These are phyloP conservation scores for Penicillium sp. DNA, from an alignment of 2,329 filamentous ascomycete species.

Conservation along the genomic window DNA sequence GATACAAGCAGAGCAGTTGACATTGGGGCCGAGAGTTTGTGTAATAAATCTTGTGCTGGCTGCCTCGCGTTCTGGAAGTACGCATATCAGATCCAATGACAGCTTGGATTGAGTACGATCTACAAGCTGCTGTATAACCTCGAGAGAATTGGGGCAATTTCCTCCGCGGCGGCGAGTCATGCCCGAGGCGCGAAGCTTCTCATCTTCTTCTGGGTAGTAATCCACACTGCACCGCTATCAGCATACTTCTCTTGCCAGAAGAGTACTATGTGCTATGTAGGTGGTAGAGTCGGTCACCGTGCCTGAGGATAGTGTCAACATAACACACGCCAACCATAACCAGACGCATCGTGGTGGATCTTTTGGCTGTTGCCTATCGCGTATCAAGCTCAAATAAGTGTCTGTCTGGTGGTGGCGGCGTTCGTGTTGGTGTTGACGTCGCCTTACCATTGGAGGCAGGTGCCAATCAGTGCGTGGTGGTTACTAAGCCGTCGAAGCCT, in stretches of 20 bases:
- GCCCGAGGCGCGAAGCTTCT: constrained; percentile 63
- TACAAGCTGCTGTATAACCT: constrained; percentile 65
- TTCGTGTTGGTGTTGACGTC: too few species aligned
- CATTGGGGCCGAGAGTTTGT: constrained; percentile 49
- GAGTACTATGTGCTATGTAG: not conserved
- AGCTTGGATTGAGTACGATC: constrained; percentile 5
- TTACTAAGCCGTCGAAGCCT: not conserved
- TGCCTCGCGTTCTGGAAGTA: constrained; percentile 54
- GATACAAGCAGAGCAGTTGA: constrained; percentile 56
- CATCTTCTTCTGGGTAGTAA: constrained; percentile 65
- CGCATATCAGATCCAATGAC: constrained; percentile 37
- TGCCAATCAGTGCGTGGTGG: not conserved
- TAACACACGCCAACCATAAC: constrained; percentile 66
- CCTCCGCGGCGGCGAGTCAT: constrained; percentile 63
- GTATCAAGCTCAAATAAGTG: not conserved
- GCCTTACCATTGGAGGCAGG: too few species aligned
- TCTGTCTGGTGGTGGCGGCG: too few species aligned
- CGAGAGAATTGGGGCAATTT: constrained; percentile 67
- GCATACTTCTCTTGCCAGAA: not conserved
- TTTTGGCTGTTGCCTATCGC: not conserved
- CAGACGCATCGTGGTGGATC: constrained; percentile 46
- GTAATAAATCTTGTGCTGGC: constrained; percentile 51
- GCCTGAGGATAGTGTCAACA: constrained; percentile 67
- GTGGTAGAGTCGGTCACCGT: constrained; percentile 20
- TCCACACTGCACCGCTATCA: constrained; percentile 50